Conservation (phyloP, 1,139 yeast species). For the Pneumocystis murina region DNA sequence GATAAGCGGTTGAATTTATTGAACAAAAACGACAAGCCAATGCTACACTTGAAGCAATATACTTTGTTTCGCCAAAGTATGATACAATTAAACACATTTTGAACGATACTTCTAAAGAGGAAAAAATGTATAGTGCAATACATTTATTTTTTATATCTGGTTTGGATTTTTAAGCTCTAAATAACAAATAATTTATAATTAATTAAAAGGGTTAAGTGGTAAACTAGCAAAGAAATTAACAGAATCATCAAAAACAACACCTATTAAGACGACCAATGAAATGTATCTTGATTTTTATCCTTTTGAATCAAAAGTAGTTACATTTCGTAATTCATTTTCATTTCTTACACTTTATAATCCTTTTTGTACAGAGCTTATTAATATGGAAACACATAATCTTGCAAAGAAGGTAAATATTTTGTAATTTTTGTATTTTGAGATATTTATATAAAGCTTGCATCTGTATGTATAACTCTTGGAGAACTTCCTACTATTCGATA, state of each 20-base stretch:
- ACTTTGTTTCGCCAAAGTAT: slow-evolving; percentile 40
- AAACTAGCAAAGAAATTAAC: slow-evolving; percentile 19
- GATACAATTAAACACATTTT: slow-evolving; percentile 44
- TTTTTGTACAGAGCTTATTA: slow-evolving; percentile 47
- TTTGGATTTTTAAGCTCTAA: slow-evolving; percentile 12
- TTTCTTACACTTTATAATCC: slow-evolving; percentile 62
- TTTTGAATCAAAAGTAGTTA: slow-evolving; percentile 35
- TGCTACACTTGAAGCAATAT: slow-evolving; percentile 42
- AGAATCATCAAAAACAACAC: slow-evolving; percentile 22
- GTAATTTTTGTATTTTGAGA: not conserved
- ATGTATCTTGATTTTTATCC: slow-evolving; percentile 33
- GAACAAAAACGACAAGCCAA: slow-evolving; percentile 39
- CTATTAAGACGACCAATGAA: slow-evolving; percentile 23
- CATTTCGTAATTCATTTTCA: slow-evolving; percentile 33
- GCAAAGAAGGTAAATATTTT: slow-evolving; percentile 28
- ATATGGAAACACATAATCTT: slow-evolving; percentile 41
- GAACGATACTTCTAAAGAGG: slow-evolving; percentile 40
- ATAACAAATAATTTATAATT: not conserved
- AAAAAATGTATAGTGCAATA: slow-evolving; percentile 42
- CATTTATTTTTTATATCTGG: slow-evolving; percentile 47
- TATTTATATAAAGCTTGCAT: slow-evolving; percentile 30
- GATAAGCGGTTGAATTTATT: slow-evolving; percentile 35
- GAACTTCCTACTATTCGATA: slow-evolving; percentile 80
- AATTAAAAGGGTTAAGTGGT: slow-evolving; percentile 13
- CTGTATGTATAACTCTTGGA: slow-evolving; percentile 62